Percentiles rank a stretch among this genome's conserved stretches.
phyloP scores from a whole-genome alignment of 169 alveolate genomes.

The Cryptosporidium ryanae region DNA sequence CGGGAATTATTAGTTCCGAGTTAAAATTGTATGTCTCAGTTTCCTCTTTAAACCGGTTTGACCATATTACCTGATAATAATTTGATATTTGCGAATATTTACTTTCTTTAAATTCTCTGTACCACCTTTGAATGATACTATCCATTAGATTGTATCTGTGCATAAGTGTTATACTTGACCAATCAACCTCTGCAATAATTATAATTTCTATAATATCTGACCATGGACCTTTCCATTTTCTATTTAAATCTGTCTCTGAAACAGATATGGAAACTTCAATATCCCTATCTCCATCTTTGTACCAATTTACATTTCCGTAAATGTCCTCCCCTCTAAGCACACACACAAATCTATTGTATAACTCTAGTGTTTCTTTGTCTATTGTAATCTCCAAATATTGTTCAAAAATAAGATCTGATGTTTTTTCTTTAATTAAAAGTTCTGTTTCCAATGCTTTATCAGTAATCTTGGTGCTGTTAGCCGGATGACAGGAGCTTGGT shows the following conservation, averaged over 20 bases:
- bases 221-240: conserved; percentile 60
- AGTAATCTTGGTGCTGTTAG: neutral
- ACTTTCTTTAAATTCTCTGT: conserved; percentile 27
- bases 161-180: conserved; percentile 70
- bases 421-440: neutral
- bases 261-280: conserved; percentile 24
- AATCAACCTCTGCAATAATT: conserved; percentile 54
- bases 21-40: neutral
- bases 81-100: neutral
- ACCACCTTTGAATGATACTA: conserved; percentile 52
- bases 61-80: conserved; percentile 25
- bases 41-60: neutral
- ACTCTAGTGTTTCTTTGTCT: neutral
- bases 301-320: conserved; percentile 39
- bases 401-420: conserved; percentile 15
- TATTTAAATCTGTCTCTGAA: neutral
- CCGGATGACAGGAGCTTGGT: conserved; percentile 31
- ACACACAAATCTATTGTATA: conserved; percentile 15
- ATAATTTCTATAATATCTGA: conserved; percentile 7
- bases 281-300: conserved; percentile 52
- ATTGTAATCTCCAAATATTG: conserved; percentile 28
- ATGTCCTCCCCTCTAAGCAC: conserved; percentile 38
- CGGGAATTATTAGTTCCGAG: neutral
- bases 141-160: conserved; percentile 65
- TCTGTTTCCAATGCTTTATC: conserved; percentile 48